Evolutionary conservation across 2,329 filamentous ascomycete genomes (phyloP).

Genomic region (Purpureocillium takamizusanense): DNA sequence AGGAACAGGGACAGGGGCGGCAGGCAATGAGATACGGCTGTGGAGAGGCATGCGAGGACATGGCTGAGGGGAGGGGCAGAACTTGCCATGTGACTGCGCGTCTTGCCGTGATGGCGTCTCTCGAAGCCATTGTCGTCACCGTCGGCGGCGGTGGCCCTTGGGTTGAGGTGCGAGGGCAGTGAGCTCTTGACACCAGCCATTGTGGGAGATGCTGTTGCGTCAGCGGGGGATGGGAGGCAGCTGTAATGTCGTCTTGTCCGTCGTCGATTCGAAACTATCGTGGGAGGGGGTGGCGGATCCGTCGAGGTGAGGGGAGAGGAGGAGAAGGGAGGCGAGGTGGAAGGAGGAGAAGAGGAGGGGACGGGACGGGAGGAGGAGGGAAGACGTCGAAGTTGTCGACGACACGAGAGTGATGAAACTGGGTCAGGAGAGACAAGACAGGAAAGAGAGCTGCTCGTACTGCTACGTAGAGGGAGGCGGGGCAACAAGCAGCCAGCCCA

Average conservation of each 20-base stretch:
- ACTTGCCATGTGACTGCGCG: constrained; percentile 78
- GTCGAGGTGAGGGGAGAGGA: no score
- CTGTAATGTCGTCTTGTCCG: not conserved
- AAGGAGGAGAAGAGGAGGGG: not conserved
- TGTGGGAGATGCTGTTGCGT: constrained; percentile 14
- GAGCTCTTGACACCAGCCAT: constrained; percentile 72
- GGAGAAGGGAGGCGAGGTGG: no score
- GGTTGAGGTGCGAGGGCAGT: constrained; percentile 78
- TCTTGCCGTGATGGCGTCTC: constrained; percentile 73
- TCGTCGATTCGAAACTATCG: constrained; percentile 1
- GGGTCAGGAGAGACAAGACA: no score
- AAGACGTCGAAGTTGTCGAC: not conserved
- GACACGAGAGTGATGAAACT: no score
- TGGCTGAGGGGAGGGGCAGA: constrained; percentile 1
- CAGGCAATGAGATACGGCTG: not conserved
- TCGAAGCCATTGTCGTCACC: constrained; percentile 41
- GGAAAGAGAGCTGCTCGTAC: no score
- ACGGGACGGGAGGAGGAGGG: not conserved
- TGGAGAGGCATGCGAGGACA: not conserved
- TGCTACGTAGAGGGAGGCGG: not conserved
- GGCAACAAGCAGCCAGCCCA: not conserved
- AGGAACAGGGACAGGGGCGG: no score
- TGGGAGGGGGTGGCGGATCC: not conserved
- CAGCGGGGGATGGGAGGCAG: not conserved
- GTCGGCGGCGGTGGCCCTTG: constrained; percentile 23